phyloP scores from a whole-genome alignment of 495 filamentous ascomycete genomes.

The Hypomontagnella monticulosa region DNA sequence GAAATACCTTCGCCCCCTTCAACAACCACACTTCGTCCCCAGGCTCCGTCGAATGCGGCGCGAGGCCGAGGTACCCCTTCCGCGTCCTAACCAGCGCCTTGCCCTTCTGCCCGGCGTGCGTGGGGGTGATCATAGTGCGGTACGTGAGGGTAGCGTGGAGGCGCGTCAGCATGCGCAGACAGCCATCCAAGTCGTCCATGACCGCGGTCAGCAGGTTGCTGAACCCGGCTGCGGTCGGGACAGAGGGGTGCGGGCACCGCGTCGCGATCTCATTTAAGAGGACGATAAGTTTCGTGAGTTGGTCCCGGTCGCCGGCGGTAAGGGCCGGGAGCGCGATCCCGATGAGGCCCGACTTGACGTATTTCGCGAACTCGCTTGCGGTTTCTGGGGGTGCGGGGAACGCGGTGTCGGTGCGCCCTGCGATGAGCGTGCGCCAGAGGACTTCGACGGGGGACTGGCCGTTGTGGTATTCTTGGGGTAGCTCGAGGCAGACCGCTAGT shows the following conservation, averaged over 20 bases:
- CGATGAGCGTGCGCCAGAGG: conserved; percentile 35
- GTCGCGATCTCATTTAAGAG: conserved; percentile 2
- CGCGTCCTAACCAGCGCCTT: conserved; percentile 21
- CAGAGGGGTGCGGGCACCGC: conserved; percentile 17
- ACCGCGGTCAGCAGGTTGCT: conserved; percentile 14
- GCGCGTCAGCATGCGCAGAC: conserved; percentile 11
- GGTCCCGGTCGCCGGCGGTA: not conserved
- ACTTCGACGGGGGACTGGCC: conserved; percentile 26
- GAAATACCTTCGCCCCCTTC: conserved; percentile 31
- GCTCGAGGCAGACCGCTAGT: conserved; percentile 12
- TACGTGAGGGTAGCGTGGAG: conserved; percentile 7
- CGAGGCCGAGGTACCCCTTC: conserved; percentile 18
- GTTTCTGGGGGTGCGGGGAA: conserved; percentile 29
- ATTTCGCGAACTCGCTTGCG: conserved; percentile 20
- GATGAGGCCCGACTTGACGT: conserved; percentile 25
- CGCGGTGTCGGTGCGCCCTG: conserved; percentile 17
- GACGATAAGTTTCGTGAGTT: not conserved
- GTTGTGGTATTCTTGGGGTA: conserved; percentile 13
- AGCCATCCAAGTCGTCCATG: conserved; percentile 16
- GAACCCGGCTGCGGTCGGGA: conserved; percentile 15
- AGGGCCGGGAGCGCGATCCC: conserved; percentile 23
- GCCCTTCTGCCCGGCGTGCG: conserved; percentile 22
- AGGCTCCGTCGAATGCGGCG: conserved; percentile 22
- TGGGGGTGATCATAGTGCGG: conserved; percentile 30
- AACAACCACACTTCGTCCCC: conserved; percentile 38